These are phyloP conservation scores for Metschnikowia rubicola DNA, from an alignment of 805 yeast genomes.

Conservation along the genomic window DNA sequence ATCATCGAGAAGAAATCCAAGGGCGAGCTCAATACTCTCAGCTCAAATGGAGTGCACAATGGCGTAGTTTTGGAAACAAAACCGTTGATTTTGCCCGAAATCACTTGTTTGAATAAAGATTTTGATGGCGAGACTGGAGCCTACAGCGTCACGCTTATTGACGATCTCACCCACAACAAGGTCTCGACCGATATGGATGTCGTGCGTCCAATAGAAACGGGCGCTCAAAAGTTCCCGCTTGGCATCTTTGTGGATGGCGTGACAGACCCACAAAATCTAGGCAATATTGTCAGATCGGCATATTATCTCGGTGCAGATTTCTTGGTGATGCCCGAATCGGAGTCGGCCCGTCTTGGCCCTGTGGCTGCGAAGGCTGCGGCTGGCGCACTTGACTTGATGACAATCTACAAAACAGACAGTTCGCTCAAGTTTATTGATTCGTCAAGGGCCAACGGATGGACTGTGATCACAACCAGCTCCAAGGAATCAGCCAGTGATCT, in stretches of 20 bases:
- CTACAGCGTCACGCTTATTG: slow-evolving; percentile 19
- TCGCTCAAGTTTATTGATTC: slow-evolving; percentile 61
- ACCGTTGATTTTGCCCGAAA: slow-evolving; percentile 39
- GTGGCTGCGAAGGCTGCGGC: slow-evolving; percentile 77
- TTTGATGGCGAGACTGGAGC: slow-evolving; percentile 12
- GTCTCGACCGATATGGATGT: slow-evolving; percentile 14
- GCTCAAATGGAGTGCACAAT: slow-evolving; percentile 74
- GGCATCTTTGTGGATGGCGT: slow-evolving; percentile 77
- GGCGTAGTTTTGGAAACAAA: slow-evolving; percentile 71
- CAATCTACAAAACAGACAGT: slow-evolving; percentile 53
- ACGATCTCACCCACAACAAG: slow-evolving; percentile 6
- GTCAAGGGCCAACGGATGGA: slow-evolving; percentile 64
- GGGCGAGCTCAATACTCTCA: slow-evolving; percentile 56
- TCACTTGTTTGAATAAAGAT: slow-evolving; percentile 25
- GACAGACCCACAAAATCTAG: slow-evolving; percentile 84
- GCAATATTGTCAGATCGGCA: slow-evolving; percentile 78
- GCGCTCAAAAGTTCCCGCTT: slow-evolving; percentile 43
- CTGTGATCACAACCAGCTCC: slow-evolving; percentile 58
- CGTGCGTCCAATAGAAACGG: slow-evolving; percentile 23
- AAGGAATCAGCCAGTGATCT: slow-evolving; percentile 24
- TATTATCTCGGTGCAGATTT: slow-evolving; percentile 82
- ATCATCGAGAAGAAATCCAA: slow-evolving; percentile 36
- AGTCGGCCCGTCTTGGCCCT: slow-evolving; percentile 74
- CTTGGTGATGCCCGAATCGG: slow-evolving; percentile 61
- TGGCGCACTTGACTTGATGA: slow-evolving; percentile 77